Evolutionary conservation across 2,329 filamentous ascomycete species (phyloP).

Genomic region (Arthrobotrys megalospora): DNA sequence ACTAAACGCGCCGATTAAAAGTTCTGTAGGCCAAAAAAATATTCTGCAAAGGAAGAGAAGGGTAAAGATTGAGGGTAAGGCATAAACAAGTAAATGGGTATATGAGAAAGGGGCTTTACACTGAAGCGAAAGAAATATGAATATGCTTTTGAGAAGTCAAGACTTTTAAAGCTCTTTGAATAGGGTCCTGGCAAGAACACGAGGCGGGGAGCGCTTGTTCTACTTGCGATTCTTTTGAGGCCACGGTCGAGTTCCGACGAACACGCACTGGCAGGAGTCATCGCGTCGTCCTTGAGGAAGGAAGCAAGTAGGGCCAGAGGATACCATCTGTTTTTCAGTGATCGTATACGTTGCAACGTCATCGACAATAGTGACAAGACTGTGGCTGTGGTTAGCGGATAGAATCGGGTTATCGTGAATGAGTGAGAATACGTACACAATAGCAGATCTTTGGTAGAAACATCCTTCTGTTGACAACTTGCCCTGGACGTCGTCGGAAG

Average conservation of each 20-base stretch:
- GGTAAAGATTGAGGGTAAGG: slow-evolving; percentile 25
- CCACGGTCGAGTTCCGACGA: slow-evolving; percentile 46
- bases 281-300: slow-evolving; percentile 46
- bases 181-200: background rate
- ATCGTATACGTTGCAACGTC: slow-evolving; percentile 46
- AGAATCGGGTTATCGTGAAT: background rate
- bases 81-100: slow-evolving; percentile 45
- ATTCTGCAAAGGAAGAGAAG: slow-evolving; percentile 30
- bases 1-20: slow-evolving; percentile 48
- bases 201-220: background rate
- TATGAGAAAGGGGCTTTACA: slow-evolving; percentile 44
- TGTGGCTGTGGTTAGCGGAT: slow-evolving; percentile 24
- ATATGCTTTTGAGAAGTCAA: slow-evolving; percentile 3
- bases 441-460: slow-evolving; percentile 33
- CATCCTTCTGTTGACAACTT: slow-evolving; percentile 44
- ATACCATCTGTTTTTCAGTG: slow-evolving; percentile 56
- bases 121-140: slow-evolving; percentile 34
- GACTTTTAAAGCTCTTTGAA: slow-evolving; percentile 32
- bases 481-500: slow-evolving; percentile 33
- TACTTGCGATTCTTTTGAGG: slow-evolving; percentile 27
- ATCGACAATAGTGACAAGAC: slow-evolving; percentile 39
- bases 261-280: slow-evolving; percentile 48
- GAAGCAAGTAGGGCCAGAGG: slow-evolving; percentile 30
- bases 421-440: slow-evolving; percentile 35
- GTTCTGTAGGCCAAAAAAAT: slow-evolving; percentile 32